Evolutionary conservation across 495 filamentous ascomycete species (phyloP).

Genomic region (Lentithecium fluviatile): DNA sequence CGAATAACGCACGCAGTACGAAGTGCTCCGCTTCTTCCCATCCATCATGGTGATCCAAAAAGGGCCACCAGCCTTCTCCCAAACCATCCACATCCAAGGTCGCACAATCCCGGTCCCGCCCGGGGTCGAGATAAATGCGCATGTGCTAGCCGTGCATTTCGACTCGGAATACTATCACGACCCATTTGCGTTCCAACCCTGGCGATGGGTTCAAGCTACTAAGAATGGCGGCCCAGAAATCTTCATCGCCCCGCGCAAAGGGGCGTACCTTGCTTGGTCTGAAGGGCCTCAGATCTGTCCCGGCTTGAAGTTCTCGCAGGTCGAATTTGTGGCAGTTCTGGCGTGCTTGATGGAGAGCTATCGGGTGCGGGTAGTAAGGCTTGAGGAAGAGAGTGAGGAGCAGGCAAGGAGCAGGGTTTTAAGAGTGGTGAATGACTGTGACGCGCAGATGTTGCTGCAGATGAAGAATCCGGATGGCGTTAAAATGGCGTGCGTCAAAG

Average conservation of each 20-base stretch:
- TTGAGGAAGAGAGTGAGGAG: slow-evolving; percentile 7
- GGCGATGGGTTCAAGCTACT: slow-evolving; percentile 7
- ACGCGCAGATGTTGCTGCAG: background rate
- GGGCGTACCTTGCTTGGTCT: slow-evolving; percentile 11
- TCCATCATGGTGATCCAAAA: background rate
- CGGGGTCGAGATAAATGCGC: background rate
- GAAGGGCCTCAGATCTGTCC: slow-evolving; percentile 21
- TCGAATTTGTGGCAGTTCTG: slow-evolving; percentile 27
- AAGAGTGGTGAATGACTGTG: slow-evolving; percentile 4
- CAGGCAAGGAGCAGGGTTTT: slow-evolving; percentile 8
- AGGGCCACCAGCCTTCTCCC: background rate
- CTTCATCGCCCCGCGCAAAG: slow-evolving; percentile 2
- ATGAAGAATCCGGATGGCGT: background rate
- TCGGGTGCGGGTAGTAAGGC: background rate
- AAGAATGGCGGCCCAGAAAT: background rate
- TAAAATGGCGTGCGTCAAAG: background rate
- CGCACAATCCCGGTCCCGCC: background rate
- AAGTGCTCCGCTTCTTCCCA: slow-evolving; percentile 4
- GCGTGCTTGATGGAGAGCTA: slow-evolving; percentile 2
- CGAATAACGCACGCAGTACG: too few relatives aligned
- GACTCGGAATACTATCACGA: slow-evolving; percentile 15
- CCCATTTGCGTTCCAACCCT: slow-evolving; percentile 7
- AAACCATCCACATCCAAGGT: background rate
- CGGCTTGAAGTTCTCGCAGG: slow-evolving; percentile 28
- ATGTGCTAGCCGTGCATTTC: slow-evolving; percentile 12